Base-by-base conservation (phyloP, 2,329 filamentous ascomycete genomes). In the Trichoderma brevicompactum region DNA sequence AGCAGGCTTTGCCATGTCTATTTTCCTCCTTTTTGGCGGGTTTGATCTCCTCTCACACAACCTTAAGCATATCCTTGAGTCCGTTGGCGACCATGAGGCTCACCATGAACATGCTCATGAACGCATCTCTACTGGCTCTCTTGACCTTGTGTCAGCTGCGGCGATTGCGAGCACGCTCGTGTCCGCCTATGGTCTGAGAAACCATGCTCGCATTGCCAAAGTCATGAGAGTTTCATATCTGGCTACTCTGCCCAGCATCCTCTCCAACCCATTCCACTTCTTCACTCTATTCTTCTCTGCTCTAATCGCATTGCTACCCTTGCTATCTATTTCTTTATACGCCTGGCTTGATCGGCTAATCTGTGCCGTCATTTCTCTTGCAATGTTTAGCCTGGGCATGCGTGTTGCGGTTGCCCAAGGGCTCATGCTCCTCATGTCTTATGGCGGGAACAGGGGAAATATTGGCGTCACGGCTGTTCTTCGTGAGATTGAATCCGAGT, bases 1-100 rank as follows among this genome's bases (percentile, higher is more conserved):
- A 15, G 93, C 94, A 41, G 95, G 95, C 17, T 97, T 99, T 69
- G 95, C 94, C 67, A 92, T 98, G 88, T 96, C 93, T 59, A 91
- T 99, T 44, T 92, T 97, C 68, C 86, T 99, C 12, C 86, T 97
- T n/a, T 99, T 99, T 78, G 97, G 97, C 82, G 94, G 94, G 19
- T 90, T 98, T 72, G 95, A 99, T 72, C 87, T 99, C 55, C 90
- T 99, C 67, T 96, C 92, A 46, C 95, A 99, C 76, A 94, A 92
- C 67, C 82, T 97, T 15, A 95, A 97, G 75, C 94, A 99, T 77
- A 86, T 93, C n/a, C 86, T 99, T 10, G 94, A 97, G 77, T 74
- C 74, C 1, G 68, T 79, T 32, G 77, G 78, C 12, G 66, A 72
- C 62, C 92, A 96, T 72, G 85, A 89, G 62, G 83, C 92, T 23